A percentile compares a stretch with the other conserved stretches of the same genome.
phyloP scores from a whole-genome alignment of 805 yeast species.

The Yarrowia sp. region DNA sequence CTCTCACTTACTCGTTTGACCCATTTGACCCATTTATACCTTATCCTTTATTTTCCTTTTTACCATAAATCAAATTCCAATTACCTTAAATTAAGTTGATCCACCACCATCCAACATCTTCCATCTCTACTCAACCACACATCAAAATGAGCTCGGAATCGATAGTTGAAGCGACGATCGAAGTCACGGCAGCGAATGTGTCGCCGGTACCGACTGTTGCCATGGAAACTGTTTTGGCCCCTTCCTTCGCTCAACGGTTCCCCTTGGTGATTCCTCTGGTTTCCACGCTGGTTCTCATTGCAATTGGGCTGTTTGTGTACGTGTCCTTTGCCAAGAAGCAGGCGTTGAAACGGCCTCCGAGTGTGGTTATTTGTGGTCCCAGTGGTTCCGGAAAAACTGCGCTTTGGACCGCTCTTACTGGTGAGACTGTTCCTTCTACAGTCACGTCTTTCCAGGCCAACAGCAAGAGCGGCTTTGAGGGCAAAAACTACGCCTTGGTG shows the following conservation, averaged over 20 bases:
- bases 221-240: neutral
- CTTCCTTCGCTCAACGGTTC: neutral
- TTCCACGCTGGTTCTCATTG: neutral
- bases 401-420: neutral
- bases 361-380: conserved; percentile 12
- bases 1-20: no score
- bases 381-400: conserved; percentile 15
- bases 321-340: conserved; percentile 7
- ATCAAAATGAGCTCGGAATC: neutral
- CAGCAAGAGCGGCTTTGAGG: neutral
- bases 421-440: neutral
- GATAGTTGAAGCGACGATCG: neutral
- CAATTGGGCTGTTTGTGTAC: neutral
- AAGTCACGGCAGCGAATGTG: neutral
- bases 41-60: no score
- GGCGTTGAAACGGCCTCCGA: neutral
- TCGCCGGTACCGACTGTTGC: neutral
- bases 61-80: no score
- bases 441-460: neutral
- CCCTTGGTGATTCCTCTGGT: neutral
- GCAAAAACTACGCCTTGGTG: conserved; percentile 46
- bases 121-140: neutral
- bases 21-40: no score
- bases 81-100: neutral
- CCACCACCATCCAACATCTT: neutral